A percentile compares a stretch with the other conserved stretches of the same genome.
phyloP scores from a whole-genome alignment of 805 yeast genomes.

The Candida arabinofermentans region DNA sequence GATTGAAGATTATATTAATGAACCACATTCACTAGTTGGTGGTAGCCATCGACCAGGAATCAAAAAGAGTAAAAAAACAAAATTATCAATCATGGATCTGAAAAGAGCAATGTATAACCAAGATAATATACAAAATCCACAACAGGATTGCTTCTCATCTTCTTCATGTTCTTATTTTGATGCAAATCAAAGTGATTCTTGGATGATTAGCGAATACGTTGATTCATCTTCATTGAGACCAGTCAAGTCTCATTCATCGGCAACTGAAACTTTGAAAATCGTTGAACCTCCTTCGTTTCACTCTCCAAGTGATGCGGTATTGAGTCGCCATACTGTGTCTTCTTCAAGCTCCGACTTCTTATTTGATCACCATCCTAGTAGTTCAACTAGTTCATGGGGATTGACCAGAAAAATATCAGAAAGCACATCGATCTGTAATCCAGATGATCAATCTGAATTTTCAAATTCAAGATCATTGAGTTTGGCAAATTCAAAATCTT shows the following conservation, averaged over 20 bases:
- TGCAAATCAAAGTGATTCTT: background rate
- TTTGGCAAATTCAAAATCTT: conserved; percentile 18
- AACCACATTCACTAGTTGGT: conserved; percentile 7
- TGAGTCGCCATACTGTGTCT: background rate
- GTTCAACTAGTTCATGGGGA: too few species aligned
- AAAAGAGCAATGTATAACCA: conserved; percentile 26
- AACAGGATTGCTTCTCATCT: background rate
- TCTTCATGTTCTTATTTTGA: background rate
- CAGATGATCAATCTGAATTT: background rate
- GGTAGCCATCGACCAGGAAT: conserved; percentile 1
- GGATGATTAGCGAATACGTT: background rate
- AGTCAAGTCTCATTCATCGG: background rate
- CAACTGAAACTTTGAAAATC: background rate
- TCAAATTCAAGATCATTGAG: background rate
- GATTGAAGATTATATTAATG: conserved; percentile 53
- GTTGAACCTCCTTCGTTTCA: background rate
- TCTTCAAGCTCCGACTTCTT: background rate
- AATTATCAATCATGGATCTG: conserved; percentile 32
- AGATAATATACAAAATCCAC: background rate
- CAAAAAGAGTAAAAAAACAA: conserved; percentile 22
- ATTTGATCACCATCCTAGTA: too few species aligned
- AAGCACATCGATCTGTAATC: background rate
- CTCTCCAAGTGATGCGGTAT: background rate
- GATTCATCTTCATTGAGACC: conserved; percentile 1
- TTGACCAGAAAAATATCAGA: too few species aligned